Evolutionary conservation across 441 rosid species (phyloP).

Genomic region (Capsella rubella): DNA sequence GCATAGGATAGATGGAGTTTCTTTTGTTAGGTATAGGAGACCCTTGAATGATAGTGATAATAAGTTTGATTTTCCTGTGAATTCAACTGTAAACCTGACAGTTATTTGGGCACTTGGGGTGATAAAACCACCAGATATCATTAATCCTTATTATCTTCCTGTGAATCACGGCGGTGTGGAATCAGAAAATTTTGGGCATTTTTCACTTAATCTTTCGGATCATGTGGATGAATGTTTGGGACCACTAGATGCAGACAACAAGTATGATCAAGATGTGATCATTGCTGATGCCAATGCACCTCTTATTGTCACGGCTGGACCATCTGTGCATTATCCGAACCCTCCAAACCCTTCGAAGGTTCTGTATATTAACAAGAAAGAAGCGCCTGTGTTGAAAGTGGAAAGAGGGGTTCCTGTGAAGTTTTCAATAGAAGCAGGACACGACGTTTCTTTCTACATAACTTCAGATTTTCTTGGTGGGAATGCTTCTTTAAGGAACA

Average conservation of each 20-base stretch:
- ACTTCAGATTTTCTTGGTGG: slow-evolving; percentile 93
- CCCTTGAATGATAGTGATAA: slow-evolving; percentile 65
- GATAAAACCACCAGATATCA: slow-evolving; percentile 84
- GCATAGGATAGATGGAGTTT: slow-evolving; percentile 92
- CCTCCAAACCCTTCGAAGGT: slow-evolving; percentile 88
- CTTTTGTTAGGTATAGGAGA: slow-evolving; percentile 82
- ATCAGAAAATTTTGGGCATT: slow-evolving; percentile 60
- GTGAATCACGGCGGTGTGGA: slow-evolving; percentile 78
- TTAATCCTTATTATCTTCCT: slow-evolving; percentile 85
- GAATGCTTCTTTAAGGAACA: slow-evolving; percentile 80
- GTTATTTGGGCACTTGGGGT: slow-evolving; percentile 96
- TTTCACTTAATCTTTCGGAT: slow-evolving; percentile 64
- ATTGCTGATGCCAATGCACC: slow-evolving; percentile 77
- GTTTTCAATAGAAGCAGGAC: slow-evolving; percentile 89
- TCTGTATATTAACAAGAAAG: slow-evolving; percentile 89
- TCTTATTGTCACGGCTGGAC: slow-evolving; percentile 73
- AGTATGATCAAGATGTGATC: slow-evolving; percentile 86
- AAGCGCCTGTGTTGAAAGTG: slow-evolving; percentile 86
- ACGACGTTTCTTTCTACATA: slow-evolving; percentile 84
- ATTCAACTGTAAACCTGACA: slow-evolving; percentile 54
- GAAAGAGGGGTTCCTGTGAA: slow-evolving; percentile 94
- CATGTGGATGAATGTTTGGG: slow-evolving; percentile 78
- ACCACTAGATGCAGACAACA: slow-evolving; percentile 83
- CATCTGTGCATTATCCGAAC: slow-evolving; percentile 78
- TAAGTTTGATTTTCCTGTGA: slow-evolving; percentile 79